Evolutionary conservation across 768 basidiomycete genomes (phyloP).

Genomic region (Agrocybe chaxingu): DNA sequence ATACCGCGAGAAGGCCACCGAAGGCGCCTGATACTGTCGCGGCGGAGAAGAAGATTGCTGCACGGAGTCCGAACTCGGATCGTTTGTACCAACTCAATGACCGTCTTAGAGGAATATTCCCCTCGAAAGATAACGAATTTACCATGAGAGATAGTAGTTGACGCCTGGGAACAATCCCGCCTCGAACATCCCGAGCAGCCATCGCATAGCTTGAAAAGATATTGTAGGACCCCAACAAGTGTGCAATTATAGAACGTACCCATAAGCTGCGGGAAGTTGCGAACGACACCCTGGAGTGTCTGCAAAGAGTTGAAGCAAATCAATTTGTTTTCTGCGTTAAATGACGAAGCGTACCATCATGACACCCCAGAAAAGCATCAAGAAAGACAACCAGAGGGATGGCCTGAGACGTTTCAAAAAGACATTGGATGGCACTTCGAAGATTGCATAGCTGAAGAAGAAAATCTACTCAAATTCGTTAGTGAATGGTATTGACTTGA

Average conservation of each 20-base stretch:
- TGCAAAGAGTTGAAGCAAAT: constrained; percentile 18
- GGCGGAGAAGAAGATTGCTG: constrained; percentile 72
- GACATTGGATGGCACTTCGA: constrained; percentile 73
- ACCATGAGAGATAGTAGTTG: constrained; percentile 74
- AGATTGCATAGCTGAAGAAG: constrained; percentile 64
- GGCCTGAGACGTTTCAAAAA: constrained; percentile 70
- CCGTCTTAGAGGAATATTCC: neutral
- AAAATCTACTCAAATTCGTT: constrained; percentile 25
- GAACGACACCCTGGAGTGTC: constrained; percentile 72
- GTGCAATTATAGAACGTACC: constrained; percentile 33
- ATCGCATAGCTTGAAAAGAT: constrained; percentile 51
- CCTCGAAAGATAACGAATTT: constrained; percentile 13
- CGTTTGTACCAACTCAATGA: constrained; percentile 51
- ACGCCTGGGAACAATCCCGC: constrained; percentile 66
- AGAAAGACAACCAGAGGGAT: constrained; percentile 67
- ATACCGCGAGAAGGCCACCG: constrained; percentile 68
- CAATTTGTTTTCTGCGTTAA: too few species aligned
- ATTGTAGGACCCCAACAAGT: too few species aligned
- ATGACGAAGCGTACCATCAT: constrained; percentile 52
- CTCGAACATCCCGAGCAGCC: constrained; percentile 76
- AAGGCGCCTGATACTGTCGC: constrained; percentile 84
- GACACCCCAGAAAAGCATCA: constrained; percentile 73
- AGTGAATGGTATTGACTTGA: neutral
- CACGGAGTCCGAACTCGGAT: constrained; percentile 68
- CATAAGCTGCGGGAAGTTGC: constrained; percentile 66